Evolutionary conservation across 2,329 filamentous ascomycete genomes (phyloP).

Genomic region (Aspergillus felis): DNA sequence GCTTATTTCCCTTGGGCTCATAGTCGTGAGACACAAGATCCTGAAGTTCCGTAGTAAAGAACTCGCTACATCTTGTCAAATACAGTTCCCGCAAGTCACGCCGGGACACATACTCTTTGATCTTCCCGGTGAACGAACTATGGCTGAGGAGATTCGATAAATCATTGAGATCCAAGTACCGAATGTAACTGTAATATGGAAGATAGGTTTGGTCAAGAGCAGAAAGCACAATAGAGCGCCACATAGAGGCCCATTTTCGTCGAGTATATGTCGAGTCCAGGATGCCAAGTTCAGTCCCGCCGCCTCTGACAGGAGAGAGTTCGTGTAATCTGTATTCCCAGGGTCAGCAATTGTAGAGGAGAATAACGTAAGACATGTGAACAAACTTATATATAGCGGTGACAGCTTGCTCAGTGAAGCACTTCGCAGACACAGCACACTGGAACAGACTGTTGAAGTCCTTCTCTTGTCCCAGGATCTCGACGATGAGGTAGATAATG

Average conservation of each 20-base stretch:
- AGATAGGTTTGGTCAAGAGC: constrained; percentile 58
- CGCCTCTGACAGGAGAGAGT: constrained; percentile 41
- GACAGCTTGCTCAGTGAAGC: constrained; percentile 20
- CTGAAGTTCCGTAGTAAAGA: constrained; percentile 48
- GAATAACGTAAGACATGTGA: background rate
- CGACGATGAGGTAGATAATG: constrained; percentile 25
- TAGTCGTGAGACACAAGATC: constrained; percentile 17
- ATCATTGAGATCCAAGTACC: constrained; percentile 60
- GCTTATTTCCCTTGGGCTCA: constrained; percentile 16
- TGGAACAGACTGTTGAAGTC: constrained; percentile 26
- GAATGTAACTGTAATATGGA: constrained; percentile 67
- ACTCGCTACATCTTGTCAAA: constrained; percentile 36
- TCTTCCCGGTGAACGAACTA: constrained; percentile 54
- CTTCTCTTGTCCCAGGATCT: constrained; percentile 20
- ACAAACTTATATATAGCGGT: constrained; percentile 23
- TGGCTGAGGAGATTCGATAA: constrained; percentile 58
- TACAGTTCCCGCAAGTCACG: background rate
- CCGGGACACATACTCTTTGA: constrained; percentile 51
- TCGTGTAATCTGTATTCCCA: constrained; percentile 44
- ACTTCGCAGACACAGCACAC: constrained; percentile 23
- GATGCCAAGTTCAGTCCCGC: constrained; percentile 32
- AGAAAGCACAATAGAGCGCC: constrained; percentile 66
- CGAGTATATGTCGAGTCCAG: background rate
- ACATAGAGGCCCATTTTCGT: constrained; percentile 60
- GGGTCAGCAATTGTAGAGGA: background rate